phyloP scores from a whole-genome alignment of 75 land plant species.

The Pinus tabuliformis region DNA sequence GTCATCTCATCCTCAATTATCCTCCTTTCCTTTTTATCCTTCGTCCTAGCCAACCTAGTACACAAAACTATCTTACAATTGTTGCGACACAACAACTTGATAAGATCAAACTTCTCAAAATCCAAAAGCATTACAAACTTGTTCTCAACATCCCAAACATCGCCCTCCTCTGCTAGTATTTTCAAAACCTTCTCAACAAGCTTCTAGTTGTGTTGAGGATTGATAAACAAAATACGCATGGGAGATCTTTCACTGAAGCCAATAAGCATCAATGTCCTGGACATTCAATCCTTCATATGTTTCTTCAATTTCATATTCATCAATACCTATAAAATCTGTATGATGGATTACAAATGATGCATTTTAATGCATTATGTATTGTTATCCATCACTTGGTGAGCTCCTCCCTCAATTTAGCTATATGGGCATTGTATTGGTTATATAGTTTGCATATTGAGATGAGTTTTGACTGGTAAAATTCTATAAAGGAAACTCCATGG shows the following conservation, averaged over 20 bases:
- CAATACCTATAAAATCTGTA: slow-evolving; percentile 14
- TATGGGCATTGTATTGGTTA: too few relatives aligned
- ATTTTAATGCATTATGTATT: too few relatives aligned
- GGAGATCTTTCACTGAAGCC: slow-evolving; percentile 95
- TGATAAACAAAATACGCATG: slow-evolving; percentile 81
- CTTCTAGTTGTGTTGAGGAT: slow-evolving; percentile 85
- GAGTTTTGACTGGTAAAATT: too few relatives aligned
- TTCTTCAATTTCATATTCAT: slow-evolving; percentile 82
- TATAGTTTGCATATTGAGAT: too few relatives aligned
- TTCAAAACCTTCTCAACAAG: not conserved
- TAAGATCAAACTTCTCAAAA: slow-evolving; percentile 86
- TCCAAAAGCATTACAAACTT: slow-evolving; percentile 69
- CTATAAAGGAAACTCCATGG: too few relatives aligned
- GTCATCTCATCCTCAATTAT: slow-evolving; percentile 90
- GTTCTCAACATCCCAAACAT: slow-evolving; percentile 82
- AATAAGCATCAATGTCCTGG: slow-evolving; percentile 97
- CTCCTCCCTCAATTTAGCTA: too few relatives aligned
- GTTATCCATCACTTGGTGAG: too few relatives aligned
- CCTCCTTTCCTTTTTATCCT: slow-evolving; percentile 82
- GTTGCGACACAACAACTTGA: too few relatives aligned
- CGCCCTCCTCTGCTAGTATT: slow-evolving; percentile 39
- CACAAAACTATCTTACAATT: too few relatives aligned
- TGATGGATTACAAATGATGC: too few relatives aligned
- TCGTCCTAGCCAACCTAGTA: slow-evolving; percentile 84
- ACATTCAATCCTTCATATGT: slow-evolving; percentile 84